These are phyloP conservation scores for Kuraishia ogatae DNA, from an alignment of 805 yeast species.

Conservation along the genomic window DNA sequence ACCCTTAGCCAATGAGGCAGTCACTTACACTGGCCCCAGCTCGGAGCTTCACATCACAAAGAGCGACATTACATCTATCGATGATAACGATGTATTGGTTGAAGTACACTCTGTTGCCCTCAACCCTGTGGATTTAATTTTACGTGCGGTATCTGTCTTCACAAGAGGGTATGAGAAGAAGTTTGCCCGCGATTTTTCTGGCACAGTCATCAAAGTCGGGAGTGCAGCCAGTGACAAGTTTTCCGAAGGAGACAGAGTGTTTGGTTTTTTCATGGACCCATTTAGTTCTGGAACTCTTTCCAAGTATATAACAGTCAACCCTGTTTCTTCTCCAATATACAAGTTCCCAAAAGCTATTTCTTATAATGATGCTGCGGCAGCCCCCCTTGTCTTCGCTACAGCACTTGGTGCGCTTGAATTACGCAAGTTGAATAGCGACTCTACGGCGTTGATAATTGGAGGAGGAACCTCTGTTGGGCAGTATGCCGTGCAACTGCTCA, in stretches of 20 bases:
- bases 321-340: slow-evolving; percentile 7
- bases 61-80: neutral
- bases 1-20: neutral
- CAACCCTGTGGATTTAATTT: neutral
- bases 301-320: slow-evolving; percentile 36
- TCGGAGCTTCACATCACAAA: neutral
- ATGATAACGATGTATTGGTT: neutral
- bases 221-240: slow-evolving; percentile 5
- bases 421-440: slow-evolving; percentile 27
- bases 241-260: slow-evolving; percentile 14
- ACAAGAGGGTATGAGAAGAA: neutral
- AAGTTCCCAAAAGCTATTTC: slow-evolving; percentile 39
- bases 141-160: neutral
- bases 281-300: slow-evolving; percentile 29
- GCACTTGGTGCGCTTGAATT: slow-evolving; percentile 37
- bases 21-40: neutral
- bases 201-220: slow-evolving; percentile 14
- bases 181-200: slow-evolving; percentile 17
- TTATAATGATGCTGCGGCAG: slow-evolving; percentile 52
- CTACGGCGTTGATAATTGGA: slow-evolving; percentile 58
- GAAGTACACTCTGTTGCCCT: slow-evolving; percentile 1
- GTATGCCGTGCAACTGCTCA: slow-evolving; percentile 47
- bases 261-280: slow-evolving; percentile 6
- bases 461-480: slow-evolving; percentile 68
- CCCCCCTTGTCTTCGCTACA: slow-evolving; percentile 57